Base-by-base conservation (phyloP, 768 basidiomycete genomes). In the Crucibulum laeve region DNA sequence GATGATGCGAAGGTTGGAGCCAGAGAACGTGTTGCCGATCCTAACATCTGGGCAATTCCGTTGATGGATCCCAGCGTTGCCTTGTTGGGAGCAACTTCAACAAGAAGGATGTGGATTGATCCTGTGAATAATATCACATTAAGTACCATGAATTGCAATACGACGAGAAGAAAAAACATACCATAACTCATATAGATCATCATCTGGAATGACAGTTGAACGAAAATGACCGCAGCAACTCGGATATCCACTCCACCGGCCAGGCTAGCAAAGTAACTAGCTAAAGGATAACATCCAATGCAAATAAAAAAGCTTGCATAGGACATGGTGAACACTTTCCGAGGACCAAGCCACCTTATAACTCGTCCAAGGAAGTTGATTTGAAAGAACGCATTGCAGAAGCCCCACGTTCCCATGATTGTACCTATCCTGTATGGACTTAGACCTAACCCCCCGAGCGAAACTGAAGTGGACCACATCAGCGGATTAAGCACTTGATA, bases 401-500 rank as follows among this genome's bases (percentile, higher is more conserved):
- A 44, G 5, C 83, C 82, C 24, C 50, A 43, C 1, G 40, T 48
- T n/a, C 74, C 70, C 47, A 82, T 70, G 43, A 80, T 76, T 22
- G 66, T 60, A 4, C 87, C 87, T 26, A 89, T 89, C 4, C 59
- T 53, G 34, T 74, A 71, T 0, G 87, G 82, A 18, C 71, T 62
- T 30, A 89, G 64, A 3, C 84, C 84, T 4, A 87, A 73, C 1
- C 87, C 86, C 18, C 87, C 86, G 1, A 73, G 65, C 13, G 62
- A 59, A 35, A 78, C 58, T 0, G 86, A 77, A 0, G 84, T 87
- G 10, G 84, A 80, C 44, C 65, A 73, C 32, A 72, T 59, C 37
- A 76, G 60, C 6, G 72, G 72, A 21, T 59, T 45, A 10, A 76
- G 64, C 10, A 63, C 68, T 17, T 54, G 50, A 33, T 60, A 52